A percentile compares a stretch with the other conserved stretches of the same genome.
Conservation (phyloP, 306 rosid species). For the Aeschynomene evenia region DNA sequence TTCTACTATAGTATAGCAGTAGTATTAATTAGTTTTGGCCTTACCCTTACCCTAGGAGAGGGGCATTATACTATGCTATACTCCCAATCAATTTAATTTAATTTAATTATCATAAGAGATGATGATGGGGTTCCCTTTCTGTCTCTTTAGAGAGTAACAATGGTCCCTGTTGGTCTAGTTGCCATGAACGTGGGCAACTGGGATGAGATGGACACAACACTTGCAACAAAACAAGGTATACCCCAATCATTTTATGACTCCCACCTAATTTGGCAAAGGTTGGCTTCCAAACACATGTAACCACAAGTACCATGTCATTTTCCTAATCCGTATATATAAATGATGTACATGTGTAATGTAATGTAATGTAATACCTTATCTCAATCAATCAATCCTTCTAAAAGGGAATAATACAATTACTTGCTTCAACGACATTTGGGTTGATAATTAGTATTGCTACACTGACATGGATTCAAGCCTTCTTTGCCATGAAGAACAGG, state of each 20-base stretch:
- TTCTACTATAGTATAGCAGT: no score
- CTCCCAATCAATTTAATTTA: background rate
- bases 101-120: no score
- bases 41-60: no score
- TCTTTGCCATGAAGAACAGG: slow-evolving; percentile 4
- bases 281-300: background rate
- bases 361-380: no score
- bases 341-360: background rate
- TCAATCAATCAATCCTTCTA: background rate
- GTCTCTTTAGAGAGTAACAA: background rate
- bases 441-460: background rate
- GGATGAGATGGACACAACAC: background rate
- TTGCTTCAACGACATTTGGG: no score
- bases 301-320: background rate
- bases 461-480: background rate
- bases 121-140: background rate
- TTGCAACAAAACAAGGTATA: background rate
- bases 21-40: slow-evolving; percentile 12
- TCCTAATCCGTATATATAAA: background rate
- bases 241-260: slow-evolving; percentile 12
- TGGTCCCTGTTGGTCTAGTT: slow-evolving; percentile 8
- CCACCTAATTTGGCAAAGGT: slow-evolving; percentile 2
- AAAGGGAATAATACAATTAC: background rate
- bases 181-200: slow-evolving; percentile 32
- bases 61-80: background rate